Evolutionary conservation across 305 asterid genomes (phyloP).

Genomic region (Fraxinus sp.): DNA sequence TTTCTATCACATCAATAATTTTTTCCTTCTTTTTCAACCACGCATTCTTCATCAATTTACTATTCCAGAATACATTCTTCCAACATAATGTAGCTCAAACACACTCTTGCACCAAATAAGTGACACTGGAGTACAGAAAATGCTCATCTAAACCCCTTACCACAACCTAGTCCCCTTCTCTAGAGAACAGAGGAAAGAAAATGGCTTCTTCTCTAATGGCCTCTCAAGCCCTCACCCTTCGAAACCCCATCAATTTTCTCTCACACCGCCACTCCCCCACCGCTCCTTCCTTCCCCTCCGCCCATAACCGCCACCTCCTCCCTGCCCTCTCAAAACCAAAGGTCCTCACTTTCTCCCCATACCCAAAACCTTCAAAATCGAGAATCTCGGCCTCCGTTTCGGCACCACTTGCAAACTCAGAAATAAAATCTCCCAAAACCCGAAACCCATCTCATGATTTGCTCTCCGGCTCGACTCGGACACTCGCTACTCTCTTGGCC

Average conservation of each 20-base stretch:
- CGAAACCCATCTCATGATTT: constrained; percentile 22
- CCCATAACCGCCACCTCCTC: not conserved
- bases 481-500: constrained; percentile 57
- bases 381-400: constrained; percentile 37
- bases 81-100: too few species aligned
- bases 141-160: not conserved
- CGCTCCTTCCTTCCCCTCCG: not conserved
- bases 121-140: not conserved
- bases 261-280: not conserved
- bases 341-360: constrained; percentile 18
- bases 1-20: too few species aligned
- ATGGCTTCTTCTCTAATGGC: constrained; percentile 47
- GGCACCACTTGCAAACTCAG: constrained; percentile 15
- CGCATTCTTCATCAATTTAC: too few species aligned
- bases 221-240: not conserved
- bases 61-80: too few species aligned
- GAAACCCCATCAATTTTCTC: not conserved
- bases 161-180: not conserved
- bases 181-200: not conserved
- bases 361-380: constrained; percentile 27
- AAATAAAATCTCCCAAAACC: not conserved
- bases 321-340: not conserved
- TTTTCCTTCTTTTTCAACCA: too few species aligned
- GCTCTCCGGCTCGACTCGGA: constrained; percentile 69
- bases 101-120: too few species aligned